A percentile compares a stretch with the other conserved stretches of the same genome.
Evolutionary conservation across 2,329 filamentous ascomycete species (phyloP).

Genomic region (Tolypocladium tropicale): DNA sequence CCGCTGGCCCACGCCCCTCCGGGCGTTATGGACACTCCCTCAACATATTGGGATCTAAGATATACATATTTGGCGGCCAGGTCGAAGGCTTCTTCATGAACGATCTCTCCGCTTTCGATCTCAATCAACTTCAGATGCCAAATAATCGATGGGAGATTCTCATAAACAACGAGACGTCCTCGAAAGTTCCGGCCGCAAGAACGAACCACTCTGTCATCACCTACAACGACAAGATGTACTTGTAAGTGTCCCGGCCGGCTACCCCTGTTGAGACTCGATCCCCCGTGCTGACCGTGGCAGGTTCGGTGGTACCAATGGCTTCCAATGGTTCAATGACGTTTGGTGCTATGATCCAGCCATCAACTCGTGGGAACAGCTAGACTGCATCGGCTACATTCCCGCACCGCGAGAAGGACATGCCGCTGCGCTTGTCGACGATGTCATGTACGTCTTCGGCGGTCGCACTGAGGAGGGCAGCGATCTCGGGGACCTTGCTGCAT

Average conservation of each 20-base stretch:
- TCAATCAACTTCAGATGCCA: constrained; percentile 87
- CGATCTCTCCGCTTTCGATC: constrained; percentile 85
- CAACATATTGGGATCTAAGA: constrained; percentile 93
- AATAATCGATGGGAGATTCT: constrained; percentile 92
- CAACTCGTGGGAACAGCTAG: constrained; percentile 79
- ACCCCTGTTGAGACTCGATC: neutral
- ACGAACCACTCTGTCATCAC: constrained; percentile 93
- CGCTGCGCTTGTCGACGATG: constrained; percentile 85
- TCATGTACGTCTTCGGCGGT: constrained; percentile 98
- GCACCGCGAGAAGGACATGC: constrained; percentile 90
- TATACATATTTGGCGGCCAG: constrained; percentile 95
- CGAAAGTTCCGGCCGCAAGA: constrained; percentile 65
- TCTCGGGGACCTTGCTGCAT: constrained; percentile 82
- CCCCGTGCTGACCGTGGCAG: constrained; percentile 28
- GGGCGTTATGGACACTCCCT: constrained; percentile 93
- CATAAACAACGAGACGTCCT: constrained; percentile 49
- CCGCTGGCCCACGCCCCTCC: constrained; percentile 73
- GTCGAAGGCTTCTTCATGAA: constrained; percentile 99
- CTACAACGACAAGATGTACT: constrained; percentile 85
- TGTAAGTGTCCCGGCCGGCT: constrained; percentile 46
- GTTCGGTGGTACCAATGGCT: constrained; percentile 95
- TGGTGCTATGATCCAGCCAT: constrained; percentile 85
- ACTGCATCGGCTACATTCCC: constrained; percentile 97
- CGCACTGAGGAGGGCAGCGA: constrained; percentile 89
- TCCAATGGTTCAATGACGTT: constrained; percentile 97